These are phyloP conservation scores for Rhodotorula sphaerocarpa DNA, from an alignment of 768 basidiomycete genomes.

Conservation along the genomic window DNA sequence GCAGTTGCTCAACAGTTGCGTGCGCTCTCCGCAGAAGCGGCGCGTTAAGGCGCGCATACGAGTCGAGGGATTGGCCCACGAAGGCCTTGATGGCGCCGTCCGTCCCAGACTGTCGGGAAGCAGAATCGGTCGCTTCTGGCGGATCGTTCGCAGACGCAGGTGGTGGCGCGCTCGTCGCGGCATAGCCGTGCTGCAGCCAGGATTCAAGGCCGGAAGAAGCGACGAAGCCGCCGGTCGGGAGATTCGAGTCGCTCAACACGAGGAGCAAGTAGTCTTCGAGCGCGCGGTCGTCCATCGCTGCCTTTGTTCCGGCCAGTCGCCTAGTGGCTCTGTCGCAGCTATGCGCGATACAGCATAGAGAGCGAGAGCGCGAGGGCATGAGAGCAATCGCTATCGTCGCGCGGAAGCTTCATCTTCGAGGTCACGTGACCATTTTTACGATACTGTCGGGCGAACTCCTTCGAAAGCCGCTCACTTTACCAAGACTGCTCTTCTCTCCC, in stretches of 20 bases:
- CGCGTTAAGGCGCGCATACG: slow-evolving; percentile 67
- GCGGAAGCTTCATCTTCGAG: no score
- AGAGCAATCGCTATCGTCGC: no score
- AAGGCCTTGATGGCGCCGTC: slow-evolving; percentile 49
- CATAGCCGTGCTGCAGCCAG: slow-evolving; percentile 74
- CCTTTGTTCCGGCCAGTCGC: no score
- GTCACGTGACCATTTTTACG: no score
- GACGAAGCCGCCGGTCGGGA: slow-evolving; percentile 94
- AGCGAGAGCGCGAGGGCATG: no score
- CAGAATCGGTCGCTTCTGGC: neutral
- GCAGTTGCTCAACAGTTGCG: slow-evolving; percentile 41
- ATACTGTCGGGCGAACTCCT: no score
- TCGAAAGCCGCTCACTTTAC: no score
- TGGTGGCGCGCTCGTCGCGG: slow-evolving; percentile 19
- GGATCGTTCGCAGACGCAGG: neutral
- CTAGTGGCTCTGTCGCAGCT: no score
- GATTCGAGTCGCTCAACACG: slow-evolving; percentile 58
- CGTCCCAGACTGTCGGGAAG: no score
- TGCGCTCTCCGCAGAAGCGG: slow-evolving; percentile 73
- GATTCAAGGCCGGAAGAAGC: slow-evolving; percentile 90
- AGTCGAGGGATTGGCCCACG: slow-evolving; percentile 61
- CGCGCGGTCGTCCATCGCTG: neutral
- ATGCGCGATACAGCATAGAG: no score
- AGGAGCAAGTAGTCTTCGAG: slow-evolving; percentile 62
- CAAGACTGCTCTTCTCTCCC: no score